Evolutionary conservation across 75 land plant genomes (phyloP).

Genomic region (Selaginella moellendorffii): DNA sequence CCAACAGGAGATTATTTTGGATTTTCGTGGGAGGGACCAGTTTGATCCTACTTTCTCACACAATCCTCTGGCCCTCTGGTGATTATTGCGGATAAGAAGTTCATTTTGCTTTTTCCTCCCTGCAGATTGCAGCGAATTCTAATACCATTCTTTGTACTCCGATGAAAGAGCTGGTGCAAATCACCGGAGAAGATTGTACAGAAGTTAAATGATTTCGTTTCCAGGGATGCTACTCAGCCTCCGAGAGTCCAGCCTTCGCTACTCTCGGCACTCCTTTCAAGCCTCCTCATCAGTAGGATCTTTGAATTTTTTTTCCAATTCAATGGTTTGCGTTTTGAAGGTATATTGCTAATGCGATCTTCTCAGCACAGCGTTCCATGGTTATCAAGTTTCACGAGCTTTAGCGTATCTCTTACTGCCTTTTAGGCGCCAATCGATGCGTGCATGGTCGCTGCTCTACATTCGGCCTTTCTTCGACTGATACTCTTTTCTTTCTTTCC

Average conservation of each 20-base stretch:
- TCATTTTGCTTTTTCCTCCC: not conserved
- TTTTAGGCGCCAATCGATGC: no score
- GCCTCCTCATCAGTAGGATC: conserved; percentile 87
- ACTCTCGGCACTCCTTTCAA: conserved; percentile 60
- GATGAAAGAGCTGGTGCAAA: conserved; percentile 8
- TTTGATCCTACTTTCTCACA: conserved; percentile 4
- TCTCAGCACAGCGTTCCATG: conserved; percentile 91
- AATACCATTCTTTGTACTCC: conserved; percentile 16
- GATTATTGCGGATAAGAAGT: conserved; percentile 36
- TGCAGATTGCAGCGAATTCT: conserved; percentile 4
- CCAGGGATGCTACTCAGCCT: conserved; percentile 30
- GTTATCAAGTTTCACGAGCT: conserved; percentile 20
- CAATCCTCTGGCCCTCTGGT: conserved; percentile 63
- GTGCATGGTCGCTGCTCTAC: not conserved
- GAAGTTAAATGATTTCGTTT: conserved; percentile 56
- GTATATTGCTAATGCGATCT: conserved; percentile 87
- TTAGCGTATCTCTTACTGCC: not conserved
- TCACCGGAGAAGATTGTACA: conserved; percentile 25
- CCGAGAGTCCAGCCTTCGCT: conserved; percentile 30
- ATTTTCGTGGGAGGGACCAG: not conserved
- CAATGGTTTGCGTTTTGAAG: conserved; percentile 27
- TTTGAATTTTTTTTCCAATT: conserved; percentile 2
- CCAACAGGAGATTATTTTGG: conserved; percentile 1
- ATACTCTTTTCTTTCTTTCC: not conserved
- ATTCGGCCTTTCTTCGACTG: not conserved